Conservation (phyloP, 495 filamentous ascomycete species). For the Neurospora sp. region DNA sequence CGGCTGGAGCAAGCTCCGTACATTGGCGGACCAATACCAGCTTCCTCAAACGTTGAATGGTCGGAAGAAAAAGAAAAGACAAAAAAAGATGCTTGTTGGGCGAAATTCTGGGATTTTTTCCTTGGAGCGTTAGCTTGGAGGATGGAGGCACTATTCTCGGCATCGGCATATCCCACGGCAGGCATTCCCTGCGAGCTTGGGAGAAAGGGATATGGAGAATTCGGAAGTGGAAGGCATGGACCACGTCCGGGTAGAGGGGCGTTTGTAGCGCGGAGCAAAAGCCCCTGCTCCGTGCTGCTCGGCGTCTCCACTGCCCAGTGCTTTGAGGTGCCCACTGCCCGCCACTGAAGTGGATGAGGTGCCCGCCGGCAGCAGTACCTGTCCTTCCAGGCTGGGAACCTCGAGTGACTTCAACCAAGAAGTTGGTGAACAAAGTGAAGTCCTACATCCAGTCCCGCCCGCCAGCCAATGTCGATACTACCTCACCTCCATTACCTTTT, state of each 20-base stretch:
- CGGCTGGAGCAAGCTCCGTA: neutral
- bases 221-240: neutral
- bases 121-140: neutral
- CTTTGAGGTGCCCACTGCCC: neutral
- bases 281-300: constrained; percentile 1
- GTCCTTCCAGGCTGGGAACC: neutral
- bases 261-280: constrained; percentile 6
- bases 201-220: neutral
- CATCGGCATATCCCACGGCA: neutral
- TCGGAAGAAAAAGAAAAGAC: neutral
- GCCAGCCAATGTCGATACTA: neutral
- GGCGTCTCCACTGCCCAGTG: neutral
- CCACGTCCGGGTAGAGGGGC: neutral
- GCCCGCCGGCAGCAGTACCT: neutral
- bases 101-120: neutral
- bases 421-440: neutral
- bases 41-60: neutral
- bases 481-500: neutral
- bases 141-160: neutral
- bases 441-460: neutral
- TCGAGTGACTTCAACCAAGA: neutral
- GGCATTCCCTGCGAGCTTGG: neutral
- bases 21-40: neutral
- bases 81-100: neutral
- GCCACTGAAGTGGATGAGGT: neutral